phyloP scores from a whole-genome alignment of 1,139 yeast genomes.

The Pneumocystis sp. region DNA sequence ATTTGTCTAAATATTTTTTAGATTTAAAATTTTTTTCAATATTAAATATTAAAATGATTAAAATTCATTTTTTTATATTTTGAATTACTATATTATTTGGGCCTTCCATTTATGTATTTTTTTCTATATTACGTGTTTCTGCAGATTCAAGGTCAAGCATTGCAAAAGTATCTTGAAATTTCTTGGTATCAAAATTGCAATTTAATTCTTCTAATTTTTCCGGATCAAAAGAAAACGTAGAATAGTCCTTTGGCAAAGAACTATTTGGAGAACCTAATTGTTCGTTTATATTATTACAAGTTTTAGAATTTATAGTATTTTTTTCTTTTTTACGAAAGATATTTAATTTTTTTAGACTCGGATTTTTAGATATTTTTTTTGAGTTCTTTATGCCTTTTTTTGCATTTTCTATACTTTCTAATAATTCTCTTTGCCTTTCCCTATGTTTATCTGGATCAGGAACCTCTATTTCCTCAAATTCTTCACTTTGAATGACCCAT shows the following conservation, averaged over 20 bases:
- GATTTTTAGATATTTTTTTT: not conserved
- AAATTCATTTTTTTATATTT: too few relatives aligned
- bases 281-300: not conserved
- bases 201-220: not conserved
- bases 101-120: too few relatives aligned
- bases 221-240: not conserved
- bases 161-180: too few relatives aligned
- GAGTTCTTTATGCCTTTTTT: not conserved
- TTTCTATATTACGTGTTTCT: too few relatives aligned
- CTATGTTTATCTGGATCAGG: slow-evolving; percentile 52
- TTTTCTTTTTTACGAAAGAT: not conserved
- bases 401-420: not conserved
- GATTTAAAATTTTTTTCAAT: not conserved
- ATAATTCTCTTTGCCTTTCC: not conserved
- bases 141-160: too few relatives aligned
- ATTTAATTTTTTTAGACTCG: not conserved
- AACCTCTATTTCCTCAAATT: slow-evolving; percentile 89
- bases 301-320: not conserved
- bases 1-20: not conserved
- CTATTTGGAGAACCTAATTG: not conserved
- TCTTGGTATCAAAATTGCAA: not conserved
- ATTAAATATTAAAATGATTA: not conserved
- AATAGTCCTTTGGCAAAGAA: not conserved
- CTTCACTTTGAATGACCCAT: slow-evolving; percentile 77
- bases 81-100: too few relatives aligned